Conservation (phyloP, 78 protist species). For the Dictyostelium capitatum region DNA sequence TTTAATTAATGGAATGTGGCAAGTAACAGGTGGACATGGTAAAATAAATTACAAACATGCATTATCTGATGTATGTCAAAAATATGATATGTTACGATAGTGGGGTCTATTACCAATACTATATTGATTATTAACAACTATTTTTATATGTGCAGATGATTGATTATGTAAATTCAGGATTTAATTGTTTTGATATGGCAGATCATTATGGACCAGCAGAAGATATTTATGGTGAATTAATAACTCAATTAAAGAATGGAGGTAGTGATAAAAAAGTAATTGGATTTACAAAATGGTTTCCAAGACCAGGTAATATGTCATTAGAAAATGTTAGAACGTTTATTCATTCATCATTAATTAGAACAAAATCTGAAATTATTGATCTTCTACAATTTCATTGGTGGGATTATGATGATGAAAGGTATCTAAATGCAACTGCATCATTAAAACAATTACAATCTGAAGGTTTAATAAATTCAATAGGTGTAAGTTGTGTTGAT, state of each 20-base stretch:
- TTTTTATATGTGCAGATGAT: conserved; percentile 33
- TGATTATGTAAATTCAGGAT: conserved; percentile 38
- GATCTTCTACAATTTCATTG: conserved; percentile 78
- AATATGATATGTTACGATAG: neutral
- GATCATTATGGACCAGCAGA: conserved; percentile 76
- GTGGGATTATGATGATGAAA: conserved; percentile 81
- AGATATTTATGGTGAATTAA: conserved; percentile 69
- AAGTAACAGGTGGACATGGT: conserved; percentile 77
- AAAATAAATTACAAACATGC: conserved; percentile 66
- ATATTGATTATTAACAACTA: neutral
- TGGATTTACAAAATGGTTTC: conserved; percentile 78
- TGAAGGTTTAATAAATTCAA: conserved; percentile 37
- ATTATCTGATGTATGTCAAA: conserved; percentile 37
- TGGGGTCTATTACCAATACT: no score
- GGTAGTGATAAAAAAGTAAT: neutral
- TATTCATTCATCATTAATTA: conserved; percentile 12
- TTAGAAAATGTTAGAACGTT: conserved; percentile 22
- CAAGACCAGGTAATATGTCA: conserved; percentile 55
- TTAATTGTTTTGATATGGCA: conserved; percentile 65
- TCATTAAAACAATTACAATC: conserved; percentile 8
- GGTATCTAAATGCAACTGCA: conserved; percentile 33
- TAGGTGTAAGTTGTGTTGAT: conserved; percentile 50
- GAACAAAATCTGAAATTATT: conserved; percentile 37
- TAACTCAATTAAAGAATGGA: neutral
- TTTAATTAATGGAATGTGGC: conserved; percentile 69